A percentile compares a stretch with the other conserved stretches of the same genome.
phyloP scores from a whole-genome alignment of 139 green algal species.

The Edaphochlamys debaryana region DNA sequence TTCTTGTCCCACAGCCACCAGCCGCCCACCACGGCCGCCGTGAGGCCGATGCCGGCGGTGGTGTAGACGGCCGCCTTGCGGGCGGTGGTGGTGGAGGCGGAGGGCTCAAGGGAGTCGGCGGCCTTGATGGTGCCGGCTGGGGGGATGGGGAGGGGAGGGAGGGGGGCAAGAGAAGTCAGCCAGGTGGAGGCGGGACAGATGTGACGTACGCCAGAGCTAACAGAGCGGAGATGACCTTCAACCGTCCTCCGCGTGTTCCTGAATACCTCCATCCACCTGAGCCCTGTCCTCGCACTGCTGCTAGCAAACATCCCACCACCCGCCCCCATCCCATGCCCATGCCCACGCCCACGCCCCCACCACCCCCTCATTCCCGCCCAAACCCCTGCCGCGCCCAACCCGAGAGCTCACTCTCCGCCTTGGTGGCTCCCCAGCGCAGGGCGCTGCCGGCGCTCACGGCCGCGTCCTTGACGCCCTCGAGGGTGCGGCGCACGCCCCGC shows the following conservation, averaged over 20 bases:
- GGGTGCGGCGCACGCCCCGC: conserved; percentile 26
- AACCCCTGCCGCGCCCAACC: neutral
- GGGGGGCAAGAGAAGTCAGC: neutral
- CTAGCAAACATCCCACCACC: too few species aligned
- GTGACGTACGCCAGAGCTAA: too few species aligned
- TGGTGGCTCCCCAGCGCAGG: conserved; percentile 33
- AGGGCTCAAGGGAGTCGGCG: conserved; percentile 5
- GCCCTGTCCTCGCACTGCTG: too few species aligned
- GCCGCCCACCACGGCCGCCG: conserved; percentile 11
- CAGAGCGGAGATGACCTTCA: too few species aligned
- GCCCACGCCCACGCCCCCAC: too few species aligned
- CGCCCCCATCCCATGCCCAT: too few species aligned
- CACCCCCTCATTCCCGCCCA: too few species aligned
- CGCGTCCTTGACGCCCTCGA: conserved; percentile 42
- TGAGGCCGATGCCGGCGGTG: conserved; percentile 2
- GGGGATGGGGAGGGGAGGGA: neutral
- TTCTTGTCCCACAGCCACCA: conserved; percentile 39
- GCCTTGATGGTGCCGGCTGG: conserved; percentile 30
- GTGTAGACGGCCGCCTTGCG: conserved; percentile 15
- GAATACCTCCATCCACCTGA: too few species aligned
- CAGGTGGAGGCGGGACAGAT: too few species aligned
- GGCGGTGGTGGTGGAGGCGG: neutral
- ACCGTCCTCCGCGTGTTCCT: too few species aligned
- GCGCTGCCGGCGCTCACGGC: conserved; percentile 23
- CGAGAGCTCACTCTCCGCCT: conserved; percentile 29